Evolutionary conservation across 2,329 filamentous ascomycete species (phyloP).

Genomic region (Metarhizium robertsii): DNA sequence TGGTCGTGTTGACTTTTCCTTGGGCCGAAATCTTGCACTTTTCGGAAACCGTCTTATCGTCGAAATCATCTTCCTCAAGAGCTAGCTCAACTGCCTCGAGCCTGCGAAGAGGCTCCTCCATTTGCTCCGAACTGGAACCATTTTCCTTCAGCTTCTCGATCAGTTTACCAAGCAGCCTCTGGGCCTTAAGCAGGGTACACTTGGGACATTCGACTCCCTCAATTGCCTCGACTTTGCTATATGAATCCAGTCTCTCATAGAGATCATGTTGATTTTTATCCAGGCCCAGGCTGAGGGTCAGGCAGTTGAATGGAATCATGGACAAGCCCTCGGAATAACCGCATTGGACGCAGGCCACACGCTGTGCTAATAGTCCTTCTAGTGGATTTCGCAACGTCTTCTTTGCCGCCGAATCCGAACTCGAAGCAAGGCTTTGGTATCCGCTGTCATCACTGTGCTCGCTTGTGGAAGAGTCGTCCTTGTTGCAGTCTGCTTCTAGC

Average conservation of each 20-base stretch:
- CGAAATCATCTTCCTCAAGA: constrained; percentile 71
- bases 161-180: constrained; percentile 37
- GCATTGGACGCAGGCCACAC: constrained; percentile 78
- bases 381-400: constrained; percentile 60
- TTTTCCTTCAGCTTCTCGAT: constrained; percentile 28
- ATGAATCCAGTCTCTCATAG: constrained; percentile 72
- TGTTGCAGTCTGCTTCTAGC: constrained; percentile 27
- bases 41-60: constrained; percentile 53
- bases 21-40: constrained; percentile 59
- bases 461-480: constrained; percentile 34
- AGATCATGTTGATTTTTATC: constrained; percentile 56
- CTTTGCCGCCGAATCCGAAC: constrained; percentile 27
- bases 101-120: constrained; percentile 43
- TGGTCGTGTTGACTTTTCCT: constrained; percentile 66
- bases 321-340: constrained; percentile 81
- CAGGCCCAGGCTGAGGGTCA: constrained; percentile 73
- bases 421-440: constrained; percentile 37
- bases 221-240: constrained; percentile 76
- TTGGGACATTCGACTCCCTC: constrained; percentile 85
- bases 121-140: constrained; percentile 33
- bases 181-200: constrained; percentile 65
- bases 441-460: constrained; percentile 48
- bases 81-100: constrained; percentile 60
- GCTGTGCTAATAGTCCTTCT: constrained; percentile 79
- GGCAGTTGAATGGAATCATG: constrained; percentile 86